Base-by-base conservation (phyloP, 345 rosid genomes). In the Eucalyptus pauciflora region DNA sequence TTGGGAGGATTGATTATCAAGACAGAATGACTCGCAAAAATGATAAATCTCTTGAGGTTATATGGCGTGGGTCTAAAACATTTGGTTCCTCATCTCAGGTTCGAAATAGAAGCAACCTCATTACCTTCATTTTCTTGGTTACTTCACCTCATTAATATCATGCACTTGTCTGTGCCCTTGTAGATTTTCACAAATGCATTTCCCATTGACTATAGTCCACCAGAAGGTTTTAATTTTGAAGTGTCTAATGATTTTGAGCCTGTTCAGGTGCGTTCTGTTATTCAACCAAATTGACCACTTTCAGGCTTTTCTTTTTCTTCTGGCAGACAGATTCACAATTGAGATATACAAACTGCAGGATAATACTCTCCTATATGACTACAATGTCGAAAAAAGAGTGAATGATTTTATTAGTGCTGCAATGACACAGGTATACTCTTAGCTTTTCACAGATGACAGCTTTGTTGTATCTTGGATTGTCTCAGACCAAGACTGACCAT, bases 21-120 rank as follows among this genome's bases (percentile, higher is more conserved):
- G 99, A 95, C 90, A 94, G 98, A 93, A 96, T 93, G 51, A 92
- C 92, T 89, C 94, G 98, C 76, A 96, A 94, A 90, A 90, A 4
- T 33, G 94, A 94, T 76, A 96, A 94, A 88, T 91, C 96, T 69
- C 96, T 97, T 2, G 97, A 97, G 90, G 96, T 96, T 51, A 87
- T 96, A 89, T 97, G 99, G 99, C 96, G 93, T 49, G 99, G 99
- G 52, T 97, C 98, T 87, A 93, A 95, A 88, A 96, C 99, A n/a
- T 96, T 95, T 41, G 96, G 93, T 43, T 94, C 98, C 89, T 95
- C 98, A 85, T 92, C 98, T 89, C 96, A 97, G 97, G 97, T 95
- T 90, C 27, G 62, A 86, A 86, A 51, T 58, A 58, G 41, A 8
- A 86, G 45, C 88, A 8, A 27, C 80, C 83, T 58, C 14, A 76